Base-by-base conservation (phyloP, 140 eudicot genomes). In the Anethum foeniculum region DNA sequence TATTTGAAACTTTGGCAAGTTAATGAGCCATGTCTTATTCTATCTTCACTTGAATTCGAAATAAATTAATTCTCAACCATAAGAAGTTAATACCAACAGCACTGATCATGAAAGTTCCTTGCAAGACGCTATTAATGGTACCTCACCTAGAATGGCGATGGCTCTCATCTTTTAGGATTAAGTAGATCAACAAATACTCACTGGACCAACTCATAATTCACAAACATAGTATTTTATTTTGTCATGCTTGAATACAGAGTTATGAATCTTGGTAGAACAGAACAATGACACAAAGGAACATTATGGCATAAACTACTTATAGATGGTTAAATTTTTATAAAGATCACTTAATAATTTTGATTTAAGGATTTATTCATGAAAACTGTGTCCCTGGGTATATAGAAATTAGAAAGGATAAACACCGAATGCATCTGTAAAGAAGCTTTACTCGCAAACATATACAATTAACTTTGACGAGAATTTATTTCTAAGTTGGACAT, bases 71-170 rank as follows among this genome's bases (percentile, higher is more conserved):
- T 36, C 76, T 71, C 48, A 36, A 71, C 48, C 76, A 34, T 36
- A 36, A 71, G 76, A 32, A 71, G 36, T 71, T 38, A 71, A 71
- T 71, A 15, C 14, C 47, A 38, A 34, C 75, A 69, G 46, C 44
- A 15, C 75, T 34, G 75, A 69, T 18, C 44, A 69, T 32, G 75
- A 69, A 69, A 69, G 75, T 16, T 38, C 47, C 43, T 69, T 62
- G 28, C 71, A 62, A 62, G 36, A 62, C 71, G 36, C 36, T 27
- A 62, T 25, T 62, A 62, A 62, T 62, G 25, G 71, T 36, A 36
- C 46, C 75, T 69, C 75, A 32, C 75, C 75, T 34, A 69, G 5
- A 32, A 34, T 34, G 25, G 25, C 16, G 18, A 69, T 34, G 47
- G 47, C 75, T 34, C 27, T 69, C 75, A 32, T 69, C 75, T 69